These are phyloP conservation scores for Globisporangium irregulare DNA, from an alignment of 352 stramenopile species.

Conservation along the genomic window DNA sequence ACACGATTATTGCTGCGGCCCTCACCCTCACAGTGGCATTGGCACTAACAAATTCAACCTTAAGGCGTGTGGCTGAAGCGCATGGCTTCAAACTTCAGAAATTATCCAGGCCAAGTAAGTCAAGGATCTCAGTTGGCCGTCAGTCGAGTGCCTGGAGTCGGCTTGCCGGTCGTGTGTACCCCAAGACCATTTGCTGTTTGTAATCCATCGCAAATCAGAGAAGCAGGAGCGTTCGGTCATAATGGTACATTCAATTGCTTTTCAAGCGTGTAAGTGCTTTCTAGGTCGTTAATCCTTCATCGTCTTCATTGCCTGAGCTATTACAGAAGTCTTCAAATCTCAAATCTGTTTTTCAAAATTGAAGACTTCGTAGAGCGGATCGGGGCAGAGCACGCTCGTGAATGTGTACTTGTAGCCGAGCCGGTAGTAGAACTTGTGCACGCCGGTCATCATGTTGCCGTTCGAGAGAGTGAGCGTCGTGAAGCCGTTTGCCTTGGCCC, in stretches of 20 bases:
- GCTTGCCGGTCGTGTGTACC: background rate
- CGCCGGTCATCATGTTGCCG: slow-evolving; percentile 16
- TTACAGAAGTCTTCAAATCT: background rate
- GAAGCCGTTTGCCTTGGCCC: slow-evolving; percentile 12
- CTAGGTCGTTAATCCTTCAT: background rate
- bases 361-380: slow-evolving; percentile 12
- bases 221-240: background rate
- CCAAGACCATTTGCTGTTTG: background rate
- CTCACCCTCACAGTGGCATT: background rate
- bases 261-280: background rate
- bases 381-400: slow-evolving; percentile 1
- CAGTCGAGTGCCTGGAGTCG: background rate
- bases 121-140: background rate
- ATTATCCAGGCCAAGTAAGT: background rate
- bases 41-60: too few relatives aligned
- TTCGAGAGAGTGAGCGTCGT: slow-evolving; percentile 15
- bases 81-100: background rate
- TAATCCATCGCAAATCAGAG: background rate
- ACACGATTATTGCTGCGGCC: background rate
- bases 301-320: background rate
- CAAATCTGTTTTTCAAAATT: slow-evolving; percentile 15
- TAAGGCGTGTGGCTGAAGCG: background rate
- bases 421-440: slow-evolving; percentile 15
- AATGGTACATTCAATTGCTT: background rate
- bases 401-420: slow-evolving; percentile 13